Evolutionary conservation across 805 yeast species (phyloP).

Genomic region (fission yeast (Schizosaccharomyces pombe)): ASM294v3 CU329670.1:5170001-5170500

Average conservation of each 20-base stretch:
- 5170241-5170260: neutral
- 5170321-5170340: neutral
- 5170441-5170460: neutral
- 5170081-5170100: neutral
- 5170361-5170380: conserved; percentile 1
- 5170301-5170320: neutral
- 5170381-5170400: conserved; percentile 1
- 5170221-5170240: neutral
- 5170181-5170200: neutral
- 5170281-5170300: too few relatives aligned
- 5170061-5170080: neutral
- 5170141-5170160: neutral
- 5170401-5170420: neutral
- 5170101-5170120: neutral
- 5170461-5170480: neutral
- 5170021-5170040: neutral
- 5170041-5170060: conserved; percentile 1
- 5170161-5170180: neutral
- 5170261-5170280: neutral
- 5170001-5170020: neutral
- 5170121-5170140: neutral
- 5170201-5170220: neutral
- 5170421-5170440: neutral
- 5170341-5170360: neutral
- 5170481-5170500: too few relatives aligned